Conservation (phyloP, 495 filamentous ascomycete species). For the Lophiotrema nucula region DNA sequence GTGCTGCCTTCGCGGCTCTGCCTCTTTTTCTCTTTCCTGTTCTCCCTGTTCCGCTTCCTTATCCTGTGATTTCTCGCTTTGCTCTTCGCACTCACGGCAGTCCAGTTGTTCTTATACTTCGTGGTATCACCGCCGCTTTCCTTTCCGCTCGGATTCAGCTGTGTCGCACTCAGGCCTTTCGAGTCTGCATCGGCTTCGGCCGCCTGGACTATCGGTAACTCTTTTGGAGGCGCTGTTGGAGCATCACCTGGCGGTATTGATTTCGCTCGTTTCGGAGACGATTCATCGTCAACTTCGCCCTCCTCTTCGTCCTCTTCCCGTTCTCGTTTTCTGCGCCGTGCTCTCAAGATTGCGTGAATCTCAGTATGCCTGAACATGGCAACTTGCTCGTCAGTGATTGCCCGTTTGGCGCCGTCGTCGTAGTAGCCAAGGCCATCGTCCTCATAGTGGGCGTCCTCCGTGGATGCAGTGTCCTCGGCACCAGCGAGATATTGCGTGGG, state of each 20-base stretch:
- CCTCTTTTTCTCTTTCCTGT: conserved; percentile 49
- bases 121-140: not conserved
- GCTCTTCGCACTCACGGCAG: not conserved
- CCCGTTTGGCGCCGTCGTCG: conserved; percentile 82
- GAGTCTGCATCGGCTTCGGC: too few species aligned
- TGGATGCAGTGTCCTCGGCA: not conserved
- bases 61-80: conserved; percentile 33
- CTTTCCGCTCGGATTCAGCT: not conserved
- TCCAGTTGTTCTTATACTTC: conserved; percentile 8
- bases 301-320: not conserved
- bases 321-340: not conserved
- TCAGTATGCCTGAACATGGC: conserved; percentile 89
- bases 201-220: not conserved
- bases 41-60: conserved; percentile 35
- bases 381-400: conserved; percentile 88
- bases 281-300: not conserved
- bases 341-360: conserved; percentile 53
- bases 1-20: not conserved
- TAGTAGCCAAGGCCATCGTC: conserved; percentile 86
- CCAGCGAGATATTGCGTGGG: conserved; percentile 43
- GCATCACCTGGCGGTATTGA: conserved; percentile 4
- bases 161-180: conserved; percentile 17
- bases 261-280: too few species aligned
- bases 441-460: conserved; percentile 40
- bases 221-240: not conserved